Base-by-base conservation (phyloP, 2,329 filamentous ascomycete genomes). In the Ambrosiella xylebori region DNA sequence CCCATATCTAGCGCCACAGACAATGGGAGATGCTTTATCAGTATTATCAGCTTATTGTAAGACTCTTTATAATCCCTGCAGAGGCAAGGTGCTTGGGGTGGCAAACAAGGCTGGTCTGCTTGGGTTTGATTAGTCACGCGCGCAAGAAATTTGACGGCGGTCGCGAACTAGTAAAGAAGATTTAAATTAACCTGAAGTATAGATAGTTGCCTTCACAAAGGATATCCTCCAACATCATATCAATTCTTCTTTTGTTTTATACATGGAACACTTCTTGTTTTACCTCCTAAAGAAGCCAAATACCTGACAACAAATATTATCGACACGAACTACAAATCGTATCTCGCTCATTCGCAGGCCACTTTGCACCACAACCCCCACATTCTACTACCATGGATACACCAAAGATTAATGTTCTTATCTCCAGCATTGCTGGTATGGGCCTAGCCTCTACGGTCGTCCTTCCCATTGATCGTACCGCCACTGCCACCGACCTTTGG, bases 361-460 rank as follows among this genome's bases (percentile, higher is more conserved):
- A 17, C 12, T 36, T 41, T 41, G 52, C 52, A 41, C 40, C 39
- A 47, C 12, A 47, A 27, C 40, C 13, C 19, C 12, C 19, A 58
- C 13, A 36, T 38, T 17, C 40, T 47, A 50, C 55, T 15, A 19
- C 8, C 38, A 86, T 86, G 82, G 71, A 74, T 44, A 65, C 75
- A 1, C 70, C 68, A 62, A 79, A 73, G 44, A 73, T 95, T 67
- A 95, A 95, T 71, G 76, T 97, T 62, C 80, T 97, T 60, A 75
- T 98, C 61, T 84, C 88, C 64, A 88, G 85, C 61, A 91, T 97
- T 66, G 77, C 84, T 7, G 91, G 91, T 62, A 78, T 95, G 15
- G 83, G 84, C 52, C 78, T 95, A 6, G 89, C 91, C 1, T 74
- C 85, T n/a, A 94, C 89, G 0, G 75, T 95, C 39, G 82, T 85